Evolutionary conservation across 1,284 basidiomycete genomes (phyloP), one percentile per base, ranked within the genome.

Genomic region (Hypsizygus ulmarius): DNA sequence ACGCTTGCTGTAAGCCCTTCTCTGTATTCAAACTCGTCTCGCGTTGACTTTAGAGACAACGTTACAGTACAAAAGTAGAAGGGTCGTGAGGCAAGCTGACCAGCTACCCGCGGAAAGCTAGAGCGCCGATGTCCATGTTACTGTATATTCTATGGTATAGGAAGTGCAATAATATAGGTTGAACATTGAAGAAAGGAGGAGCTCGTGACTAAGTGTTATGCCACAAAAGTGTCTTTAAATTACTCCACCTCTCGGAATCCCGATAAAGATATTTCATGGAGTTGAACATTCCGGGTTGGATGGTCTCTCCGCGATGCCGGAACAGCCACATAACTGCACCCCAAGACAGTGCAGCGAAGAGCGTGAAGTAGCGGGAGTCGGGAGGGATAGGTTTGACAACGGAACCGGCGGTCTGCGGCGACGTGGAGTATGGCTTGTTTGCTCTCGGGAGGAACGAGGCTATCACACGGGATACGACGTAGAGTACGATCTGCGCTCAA

Each of bases 261-360:
- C 81, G 79, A 68, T 92, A 92, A 21, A 92, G 72, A 66, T 91
- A 92, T 47, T 65, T 74, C 83, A 90, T 90, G 15, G 87, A 87
- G 69, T 79, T 87, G 75, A 87, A 88, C 88, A 97, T 91, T 43
- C 96, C 95, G 3, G 91, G 89, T 64, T 99, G 93, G 51, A 99
- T 82, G 10, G 84, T 87, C 69, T 97, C 85, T 38, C 91, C 82
- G 27, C 83, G 75, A 66, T 96, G 79, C 59, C 85, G 77, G 78
- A 96, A 98, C 53, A 97, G 74, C 81, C 90, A 99, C 96, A 99
- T 98, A 39, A 97, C 93, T n/a, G 85, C 77, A 32, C 93, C 96
- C 96, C 96, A 99, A 30, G 87, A 82, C 27, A 97, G 57, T 0
- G 95, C 91, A 2, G 96, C 92, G 59, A 97, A 94, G 28, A 90